Evolutionary conservation across 768 basidiomycete species (phyloP).

Genomic region (Collybia nuda): DNA sequence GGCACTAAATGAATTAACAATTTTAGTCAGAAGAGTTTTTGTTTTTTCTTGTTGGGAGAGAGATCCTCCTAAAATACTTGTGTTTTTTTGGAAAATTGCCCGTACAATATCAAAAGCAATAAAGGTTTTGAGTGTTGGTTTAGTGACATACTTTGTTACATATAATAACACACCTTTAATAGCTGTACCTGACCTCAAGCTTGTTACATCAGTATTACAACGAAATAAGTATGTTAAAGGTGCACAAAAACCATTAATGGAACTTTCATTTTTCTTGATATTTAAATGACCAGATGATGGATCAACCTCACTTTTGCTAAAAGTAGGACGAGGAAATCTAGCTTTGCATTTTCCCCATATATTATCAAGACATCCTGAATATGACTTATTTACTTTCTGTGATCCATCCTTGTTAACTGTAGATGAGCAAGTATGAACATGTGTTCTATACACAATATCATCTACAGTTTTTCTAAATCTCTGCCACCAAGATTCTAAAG

Average conservation of each 20-base stretch:
- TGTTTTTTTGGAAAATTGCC: conserved; percentile 17
- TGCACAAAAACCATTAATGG: conserved; percentile 31
- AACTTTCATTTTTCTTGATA: conserved; percentile 31
- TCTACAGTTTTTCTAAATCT: conserved; percentile 19
- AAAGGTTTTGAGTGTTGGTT: conserved; percentile 34
- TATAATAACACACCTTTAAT: conserved; percentile 36
- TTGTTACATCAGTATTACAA: conserved; percentile 38
- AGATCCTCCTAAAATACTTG: conserved; percentile 11
- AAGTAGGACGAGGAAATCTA: conserved; percentile 30
- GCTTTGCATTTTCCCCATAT: conserved; percentile 27
- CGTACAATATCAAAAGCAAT: conserved; percentile 31
- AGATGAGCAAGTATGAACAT: conserved; percentile 25
- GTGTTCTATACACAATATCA: conserved; percentile 25
- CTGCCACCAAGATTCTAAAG: conserved; percentile 11
- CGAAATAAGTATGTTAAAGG: conserved; percentile 27
- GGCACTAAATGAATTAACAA: conserved; percentile 30
- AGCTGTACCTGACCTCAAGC: conserved; percentile 30
- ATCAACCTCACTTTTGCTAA: conserved; percentile 19
- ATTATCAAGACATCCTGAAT: conserved; percentile 23
- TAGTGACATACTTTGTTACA: conserved; percentile 43
- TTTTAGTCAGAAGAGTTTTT: conserved; percentile 27
- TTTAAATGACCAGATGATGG: conserved; percentile 21
- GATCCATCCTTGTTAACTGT: conserved; percentile 10
- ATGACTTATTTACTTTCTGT: conserved; percentile 1
- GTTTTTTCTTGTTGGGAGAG: conserved; percentile 17